phyloP scores from a whole-genome alignment of 495 filamentous ascomycete genomes.

The Hapsidospora chrysogenum region DNA sequence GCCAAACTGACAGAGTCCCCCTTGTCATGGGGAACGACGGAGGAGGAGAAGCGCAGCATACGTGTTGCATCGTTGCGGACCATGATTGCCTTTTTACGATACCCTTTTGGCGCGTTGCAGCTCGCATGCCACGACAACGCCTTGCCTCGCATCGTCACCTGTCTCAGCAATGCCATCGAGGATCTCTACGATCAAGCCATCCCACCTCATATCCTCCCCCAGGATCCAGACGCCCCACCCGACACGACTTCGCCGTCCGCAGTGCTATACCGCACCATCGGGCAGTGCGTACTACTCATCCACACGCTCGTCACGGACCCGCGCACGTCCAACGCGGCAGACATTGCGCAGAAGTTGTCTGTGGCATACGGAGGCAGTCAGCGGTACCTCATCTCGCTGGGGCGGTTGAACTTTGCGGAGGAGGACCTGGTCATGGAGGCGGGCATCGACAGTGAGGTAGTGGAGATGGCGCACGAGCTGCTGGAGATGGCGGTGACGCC shows the following conservation, averaged over 20 bases:
- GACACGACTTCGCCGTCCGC: slow-evolving; percentile 2
- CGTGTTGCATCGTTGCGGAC: slow-evolving; percentile 18
- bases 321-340: slow-evolving; percentile 12
- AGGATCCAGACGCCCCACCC: neutral
- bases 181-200: slow-evolving; percentile 18
- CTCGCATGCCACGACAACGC: slow-evolving; percentile 20
- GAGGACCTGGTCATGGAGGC: slow-evolving; percentile 27
- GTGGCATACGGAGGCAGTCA: slow-evolving; percentile 19
- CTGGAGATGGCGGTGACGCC: slow-evolving; percentile 27
- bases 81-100: slow-evolving; percentile 18
- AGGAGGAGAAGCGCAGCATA: slow-evolving; percentile 13
- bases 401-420: slow-evolving; percentile 26
- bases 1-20: slow-evolving; percentile 20
- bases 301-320: slow-evolving; percentile 26
- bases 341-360: slow-evolving; percentile 20
- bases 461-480: slow-evolving; percentile 27
- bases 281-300: slow-evolving; percentile 15
- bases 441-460: slow-evolving; percentile 19
- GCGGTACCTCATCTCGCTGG: slow-evolving; percentile 23
- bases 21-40: slow-evolving; percentile 17
- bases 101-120: slow-evolving; percentile 19
- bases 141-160: slow-evolving; percentile 21
- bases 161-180: slow-evolving; percentile 23
- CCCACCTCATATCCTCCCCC: neutral
- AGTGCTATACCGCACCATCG: slow-evolving; percentile 10